Conservation (phyloP, 192 early-diverging fungal genomes). For the Ambispora gerdemannii region DNA sequence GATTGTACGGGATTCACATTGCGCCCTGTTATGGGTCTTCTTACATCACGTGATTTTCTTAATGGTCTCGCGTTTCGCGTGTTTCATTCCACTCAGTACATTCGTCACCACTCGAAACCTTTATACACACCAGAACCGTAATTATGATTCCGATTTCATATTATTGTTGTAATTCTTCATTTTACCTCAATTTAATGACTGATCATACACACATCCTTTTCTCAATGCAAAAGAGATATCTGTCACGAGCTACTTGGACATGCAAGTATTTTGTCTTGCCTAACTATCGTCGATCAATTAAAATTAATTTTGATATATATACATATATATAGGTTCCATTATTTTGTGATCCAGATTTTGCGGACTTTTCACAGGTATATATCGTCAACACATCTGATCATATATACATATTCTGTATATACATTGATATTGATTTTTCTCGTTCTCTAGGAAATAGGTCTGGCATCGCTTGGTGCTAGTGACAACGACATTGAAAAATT, state of each 20-base stretch:
- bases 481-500: constrained; percentile 91
- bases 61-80: constrained; percentile 96
- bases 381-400: background rate
- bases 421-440: background rate
- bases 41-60: constrained; percentile 90
- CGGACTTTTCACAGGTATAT: constrained; percentile 75
- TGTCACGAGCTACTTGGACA: constrained; percentile 97
- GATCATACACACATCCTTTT: background rate
- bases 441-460: constrained; percentile 68
- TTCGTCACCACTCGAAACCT: constrained; percentile 88
- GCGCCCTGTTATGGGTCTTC: constrained; percentile 90
- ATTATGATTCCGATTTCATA: no score
- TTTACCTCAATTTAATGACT: background rate
- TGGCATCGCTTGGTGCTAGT: constrained; percentile 86
- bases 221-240: constrained; percentile 54
- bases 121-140: constrained; percentile 88
- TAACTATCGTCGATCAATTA: background rate
- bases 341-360: constrained; percentile 86
- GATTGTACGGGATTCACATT: constrained; percentile 93
- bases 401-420: background rate
- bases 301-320: background rate
- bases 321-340: constrained; percentile 43
- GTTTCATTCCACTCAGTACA: constrained; percentile 97
- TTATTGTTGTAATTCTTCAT: background rate
- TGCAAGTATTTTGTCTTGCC: constrained; percentile 46